Evolutionary conservation across 352 stramenopile genomes (phyloP).

Genomic region (Phytophthora syringae): DNA sequence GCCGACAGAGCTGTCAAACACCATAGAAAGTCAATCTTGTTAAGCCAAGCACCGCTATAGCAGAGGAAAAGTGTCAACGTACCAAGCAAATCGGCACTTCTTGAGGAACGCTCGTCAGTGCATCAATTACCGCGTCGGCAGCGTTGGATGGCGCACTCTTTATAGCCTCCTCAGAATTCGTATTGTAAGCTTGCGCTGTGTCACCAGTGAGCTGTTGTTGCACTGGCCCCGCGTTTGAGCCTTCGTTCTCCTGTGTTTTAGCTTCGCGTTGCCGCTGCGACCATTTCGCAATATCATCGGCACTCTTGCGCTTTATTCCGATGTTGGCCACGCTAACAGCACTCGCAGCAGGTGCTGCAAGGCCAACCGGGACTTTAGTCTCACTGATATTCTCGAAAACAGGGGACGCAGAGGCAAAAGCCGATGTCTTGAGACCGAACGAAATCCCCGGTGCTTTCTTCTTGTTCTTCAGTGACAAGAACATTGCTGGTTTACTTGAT

Average conservation of each 20-base stretch:
- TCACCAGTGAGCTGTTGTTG: slow-evolving; percentile 7
- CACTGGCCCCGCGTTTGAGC: background rate
- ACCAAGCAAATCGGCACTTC: slow-evolving; percentile 86
- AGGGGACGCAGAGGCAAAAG: slow-evolving; percentile 19
- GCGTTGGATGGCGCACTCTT: background rate
- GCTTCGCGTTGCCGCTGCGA: slow-evolving; percentile 59
- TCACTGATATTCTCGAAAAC: slow-evolving; percentile 12
- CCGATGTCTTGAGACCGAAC: slow-evolving; percentile 59
- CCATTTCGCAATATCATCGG: slow-evolving; percentile 86
- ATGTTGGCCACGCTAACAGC: slow-evolving; percentile 23
- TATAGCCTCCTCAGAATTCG: background rate
- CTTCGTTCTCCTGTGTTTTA: slow-evolving; percentile 15
- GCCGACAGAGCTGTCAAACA: slow-evolving; percentile 67
- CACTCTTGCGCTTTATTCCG: slow-evolving; percentile 75
- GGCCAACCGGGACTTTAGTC: background rate
- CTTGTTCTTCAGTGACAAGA: slow-evolving; percentile 63
- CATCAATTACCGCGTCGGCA: slow-evolving; percentile 39
- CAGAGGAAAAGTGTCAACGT: slow-evolving; percentile 12
- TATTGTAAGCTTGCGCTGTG: background rate
- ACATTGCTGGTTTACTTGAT: slow-evolving; percentile 28
- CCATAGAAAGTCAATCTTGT: slow-evolving; percentile 1
- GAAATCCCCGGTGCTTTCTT: slow-evolving; percentile 66
- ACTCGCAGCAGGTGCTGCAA: slow-evolving; percentile 8
- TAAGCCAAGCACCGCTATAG: background rate
- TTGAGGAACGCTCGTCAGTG: slow-evolving; percentile 48